Evolutionary conservation across 495 filamentous ascomycete genomes (phyloP).

Genomic region (Aspergillus ellipticus): DNA sequence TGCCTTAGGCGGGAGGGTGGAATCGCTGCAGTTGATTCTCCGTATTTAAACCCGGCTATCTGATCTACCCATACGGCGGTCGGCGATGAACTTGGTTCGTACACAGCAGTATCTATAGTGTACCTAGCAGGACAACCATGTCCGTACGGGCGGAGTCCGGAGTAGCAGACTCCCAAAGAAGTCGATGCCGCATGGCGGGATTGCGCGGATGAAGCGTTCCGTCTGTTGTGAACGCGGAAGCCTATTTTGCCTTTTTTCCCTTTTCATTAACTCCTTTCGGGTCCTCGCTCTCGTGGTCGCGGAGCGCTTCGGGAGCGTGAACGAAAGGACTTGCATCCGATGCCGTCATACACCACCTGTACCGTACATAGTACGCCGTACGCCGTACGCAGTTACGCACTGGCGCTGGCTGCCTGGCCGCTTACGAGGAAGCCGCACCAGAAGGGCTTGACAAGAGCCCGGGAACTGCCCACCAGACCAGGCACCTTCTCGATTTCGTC

Average conservation of each 20-base stretch:
- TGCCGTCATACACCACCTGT: not conserved
- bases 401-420: not conserved
- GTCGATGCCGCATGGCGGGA: not conserved
- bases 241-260: not conserved
- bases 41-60: constrained; percentile 21
- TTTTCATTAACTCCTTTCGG: not conserved
- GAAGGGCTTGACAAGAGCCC: too few relatives aligned
- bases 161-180: not conserved
- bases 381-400: not conserved
- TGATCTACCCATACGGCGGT: constrained; percentile 14
- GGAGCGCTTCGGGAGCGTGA: not conserved
- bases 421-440: too few relatives aligned
- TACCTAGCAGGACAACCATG: too few relatives aligned
- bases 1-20: constrained; percentile 31
- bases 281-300: constrained; percentile 1
- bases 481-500: too few relatives aligned
- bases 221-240: not conserved
- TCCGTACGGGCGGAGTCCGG: not conserved
- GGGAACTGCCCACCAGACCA: too few relatives aligned
- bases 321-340: not conserved
- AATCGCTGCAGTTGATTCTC: constrained; percentile 26
- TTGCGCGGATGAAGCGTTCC: not conserved
- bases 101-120: too few relatives aligned
- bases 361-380: not conserved
- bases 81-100: not conserved